Percentiles rank a stretch among this genome's conserved stretches.
Evolutionary conservation across 2,329 filamentous ascomycete genomes (phyloP).

Genomic region (Trichoderma afroharzianum): DNA sequence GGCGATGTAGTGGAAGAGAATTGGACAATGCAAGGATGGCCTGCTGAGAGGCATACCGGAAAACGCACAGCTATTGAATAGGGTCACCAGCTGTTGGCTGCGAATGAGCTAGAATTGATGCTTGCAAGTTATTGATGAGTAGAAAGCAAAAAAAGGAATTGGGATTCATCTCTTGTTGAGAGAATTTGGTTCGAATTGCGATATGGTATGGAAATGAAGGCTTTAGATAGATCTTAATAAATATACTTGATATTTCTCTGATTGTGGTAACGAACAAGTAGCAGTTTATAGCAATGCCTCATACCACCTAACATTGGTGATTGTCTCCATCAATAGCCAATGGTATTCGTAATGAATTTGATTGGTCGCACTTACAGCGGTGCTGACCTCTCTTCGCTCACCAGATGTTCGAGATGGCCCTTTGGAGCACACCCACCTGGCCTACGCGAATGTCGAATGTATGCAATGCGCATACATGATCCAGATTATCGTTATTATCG

Average conservation of each 20-base stretch:
- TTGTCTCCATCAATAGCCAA: not conserved
- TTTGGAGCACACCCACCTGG: not conserved
- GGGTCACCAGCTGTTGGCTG: not conserved
- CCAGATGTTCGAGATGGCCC: not conserved
- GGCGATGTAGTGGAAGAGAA: conserved; percentile 52
- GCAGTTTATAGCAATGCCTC: not conserved
- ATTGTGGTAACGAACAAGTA: not conserved
- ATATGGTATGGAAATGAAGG: not conserved
- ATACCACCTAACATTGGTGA: not conserved
- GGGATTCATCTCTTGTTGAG: not conserved
- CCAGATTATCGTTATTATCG: conserved; percentile 8
- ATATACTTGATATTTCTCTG: not conserved
- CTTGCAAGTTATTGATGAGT: not conserved
- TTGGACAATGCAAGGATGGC: conserved; percentile 54
- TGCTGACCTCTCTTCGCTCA: not conserved
- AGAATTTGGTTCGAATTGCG: not conserved
- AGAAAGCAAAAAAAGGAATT: not conserved
- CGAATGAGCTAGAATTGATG: not conserved
- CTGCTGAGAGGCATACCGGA: conserved; percentile 29
- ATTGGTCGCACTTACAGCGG: not conserved
- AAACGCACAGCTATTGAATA: not conserved
- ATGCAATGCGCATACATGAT: not conserved
- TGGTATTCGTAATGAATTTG: not conserved
- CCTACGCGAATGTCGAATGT: not conserved
- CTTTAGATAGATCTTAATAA: not conserved